Evolutionary conservation across 225 moss, liverwort and hornwort species (phyloP).

Genomic region (Physcomitrium patens): DNA sequence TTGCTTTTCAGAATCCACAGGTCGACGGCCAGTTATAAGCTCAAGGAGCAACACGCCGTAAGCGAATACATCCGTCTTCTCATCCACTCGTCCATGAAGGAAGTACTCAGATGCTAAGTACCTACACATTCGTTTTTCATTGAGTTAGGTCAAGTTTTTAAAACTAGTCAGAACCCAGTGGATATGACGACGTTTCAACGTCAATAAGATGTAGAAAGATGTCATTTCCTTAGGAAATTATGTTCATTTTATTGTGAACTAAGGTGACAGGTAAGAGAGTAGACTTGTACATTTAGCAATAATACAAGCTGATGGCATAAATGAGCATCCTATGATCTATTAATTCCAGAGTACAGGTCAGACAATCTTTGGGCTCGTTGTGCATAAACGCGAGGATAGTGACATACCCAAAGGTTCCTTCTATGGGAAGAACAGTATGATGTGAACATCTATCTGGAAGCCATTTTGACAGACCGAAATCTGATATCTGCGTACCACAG

Average conservation of each 20-base stretch:
- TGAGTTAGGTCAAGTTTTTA: not conserved
- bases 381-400: not conserved
- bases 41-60: slow-evolving; percentile 65
- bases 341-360: too few relatives aligned
- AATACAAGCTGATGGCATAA: too few relatives aligned
- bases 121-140: slow-evolving; percentile 14
- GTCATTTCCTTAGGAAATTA: too few relatives aligned
- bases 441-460: slow-evolving; percentile 80
- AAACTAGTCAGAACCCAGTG: not conserved
- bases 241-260: too few relatives aligned
- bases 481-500: slow-evolving; percentile 60
- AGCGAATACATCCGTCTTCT: slow-evolving; percentile 66
- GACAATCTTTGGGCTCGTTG: not conserved
- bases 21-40: slow-evolving; percentile 58
- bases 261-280: too few relatives aligned
- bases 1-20: slow-evolving; percentile 56
- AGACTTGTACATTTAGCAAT: too few relatives aligned
- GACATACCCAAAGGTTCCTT: slow-evolving; percentile 77
- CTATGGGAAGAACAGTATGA: slow-evolving; percentile 82
- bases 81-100: slow-evolving; percentile 64
- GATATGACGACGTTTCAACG: not conserved
- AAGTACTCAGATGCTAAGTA: slow-evolving; percentile 67
- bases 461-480: slow-evolving; percentile 84
- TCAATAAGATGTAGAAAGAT: too few relatives aligned
- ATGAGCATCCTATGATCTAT: too few relatives aligned